Evolutionary conservation across 1,284 basidiomycete species (phyloP).

Genomic region (Sanghuangporus weigelae): DNA sequence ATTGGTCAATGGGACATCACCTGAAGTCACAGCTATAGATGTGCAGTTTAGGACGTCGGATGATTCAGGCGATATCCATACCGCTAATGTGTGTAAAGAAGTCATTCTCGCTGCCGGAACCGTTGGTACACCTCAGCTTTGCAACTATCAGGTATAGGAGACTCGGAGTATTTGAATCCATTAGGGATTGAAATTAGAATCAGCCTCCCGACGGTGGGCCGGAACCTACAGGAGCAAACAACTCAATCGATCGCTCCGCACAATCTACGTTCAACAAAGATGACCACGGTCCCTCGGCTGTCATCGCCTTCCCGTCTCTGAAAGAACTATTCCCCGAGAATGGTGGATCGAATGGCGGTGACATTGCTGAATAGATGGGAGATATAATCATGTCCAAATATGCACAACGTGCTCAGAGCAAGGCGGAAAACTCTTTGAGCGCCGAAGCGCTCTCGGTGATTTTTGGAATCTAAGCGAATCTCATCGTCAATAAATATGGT

Average conservation of each 20-base stretch:
- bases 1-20: constrained; percentile 16
- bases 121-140: constrained; percentile 36
- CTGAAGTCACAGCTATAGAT: constrained; percentile 17
- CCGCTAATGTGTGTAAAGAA: constrained; percentile 23
- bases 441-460: constrained; percentile 37
- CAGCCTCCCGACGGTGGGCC: constrained; percentile 38
- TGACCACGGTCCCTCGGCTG: constrained; percentile 36
- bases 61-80: constrained; percentile 13
- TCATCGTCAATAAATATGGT: constrained; percentile 43
- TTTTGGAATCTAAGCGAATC: constrained; percentile 36
- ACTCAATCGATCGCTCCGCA: constrained; percentile 31
- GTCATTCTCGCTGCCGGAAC: constrained; percentile 31
- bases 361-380: constrained; percentile 18
- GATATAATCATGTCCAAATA: constrained; percentile 32
- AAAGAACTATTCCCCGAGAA: constrained; percentile 37
- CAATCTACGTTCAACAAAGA: constrained; percentile 27
- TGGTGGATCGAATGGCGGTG: constrained; percentile 21
- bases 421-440: constrained; percentile 33
- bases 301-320: constrained; percentile 43
- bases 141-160: constrained; percentile 43
- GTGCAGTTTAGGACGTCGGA: constrained; percentile 19
- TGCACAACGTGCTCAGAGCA: constrained; percentile 35
- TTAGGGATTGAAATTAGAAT: constrained; percentile 35
- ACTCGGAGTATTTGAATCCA: constrained; percentile 31
- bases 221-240: constrained; percentile 48